These are phyloP conservation scores for Lathyrus oleraceus DNA, from an alignment of 306 rosid species.

Conservation along the genomic window DNA sequence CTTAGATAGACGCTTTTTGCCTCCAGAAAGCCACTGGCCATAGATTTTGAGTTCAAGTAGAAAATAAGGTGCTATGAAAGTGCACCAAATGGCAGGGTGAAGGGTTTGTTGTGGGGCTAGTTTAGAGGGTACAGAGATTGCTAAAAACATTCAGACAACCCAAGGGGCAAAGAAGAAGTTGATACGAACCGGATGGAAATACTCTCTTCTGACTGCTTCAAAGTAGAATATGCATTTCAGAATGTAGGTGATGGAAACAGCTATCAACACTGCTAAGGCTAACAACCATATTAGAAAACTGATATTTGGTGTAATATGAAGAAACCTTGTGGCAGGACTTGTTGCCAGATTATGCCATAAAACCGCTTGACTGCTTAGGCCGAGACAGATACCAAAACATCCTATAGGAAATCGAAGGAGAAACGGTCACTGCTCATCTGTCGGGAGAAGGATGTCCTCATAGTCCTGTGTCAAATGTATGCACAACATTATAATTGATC, in stretches of 20 bases:
- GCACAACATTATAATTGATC: slow-evolving; percentile 7
- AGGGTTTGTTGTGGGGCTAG: slow-evolving; percentile 43
- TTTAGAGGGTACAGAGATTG: slow-evolving; percentile 50
- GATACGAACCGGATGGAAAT: slow-evolving; percentile 72
- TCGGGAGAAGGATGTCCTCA: too few species aligned
- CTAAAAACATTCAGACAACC: too few species aligned
- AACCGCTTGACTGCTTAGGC: too few species aligned
- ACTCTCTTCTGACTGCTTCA: slow-evolving; percentile 84
- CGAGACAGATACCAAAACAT: too few species aligned
- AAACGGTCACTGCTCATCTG: too few species aligned
- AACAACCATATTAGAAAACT: slow-evolving; percentile 63
- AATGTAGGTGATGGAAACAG: slow-evolving; percentile 58
- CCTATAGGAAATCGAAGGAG: too few species aligned
- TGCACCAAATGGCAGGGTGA: slow-evolving; percentile 71
- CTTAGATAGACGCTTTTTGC: too few species aligned
- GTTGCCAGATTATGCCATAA: too few species aligned
- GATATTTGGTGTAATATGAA: slow-evolving; percentile 54
- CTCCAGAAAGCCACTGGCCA: slow-evolving; percentile 89
- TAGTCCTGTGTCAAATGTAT: too few species aligned
- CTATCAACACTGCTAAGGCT: slow-evolving; percentile 45
- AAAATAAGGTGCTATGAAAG: slow-evolving; percentile 73
- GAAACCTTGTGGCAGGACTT: too few species aligned
- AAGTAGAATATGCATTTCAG: slow-evolving; percentile 83
- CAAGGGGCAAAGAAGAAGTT: slow-evolving; percentile 89
- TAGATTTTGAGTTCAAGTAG: slow-evolving; percentile 77